Conservation (phyloP, 345 rosid genomes). For the Hibiscus tridactylites region DNA sequence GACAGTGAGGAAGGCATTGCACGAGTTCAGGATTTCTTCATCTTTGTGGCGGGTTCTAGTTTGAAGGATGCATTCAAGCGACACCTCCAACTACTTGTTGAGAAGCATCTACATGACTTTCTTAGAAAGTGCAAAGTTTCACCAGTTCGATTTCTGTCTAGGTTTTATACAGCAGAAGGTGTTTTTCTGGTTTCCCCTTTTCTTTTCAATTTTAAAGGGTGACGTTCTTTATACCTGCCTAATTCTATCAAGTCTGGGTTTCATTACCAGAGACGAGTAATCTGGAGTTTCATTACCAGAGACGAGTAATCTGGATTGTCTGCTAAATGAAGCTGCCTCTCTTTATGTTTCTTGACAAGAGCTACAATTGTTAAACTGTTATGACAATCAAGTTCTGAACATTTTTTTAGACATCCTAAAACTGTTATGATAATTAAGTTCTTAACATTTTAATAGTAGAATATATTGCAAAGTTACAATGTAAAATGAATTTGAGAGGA, state of each 20-base stretch:
- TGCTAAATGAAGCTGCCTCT: neutral
- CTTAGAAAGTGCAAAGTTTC: constrained; percentile 54
- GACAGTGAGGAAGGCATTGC: constrained; percentile 31
- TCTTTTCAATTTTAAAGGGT: neutral
- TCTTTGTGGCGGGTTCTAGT: constrained; percentile 51
- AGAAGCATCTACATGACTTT: constrained; percentile 53
- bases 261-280: neutral
- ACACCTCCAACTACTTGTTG: constrained; percentile 28
- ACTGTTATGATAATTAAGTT: neutral
- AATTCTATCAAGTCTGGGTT: neutral
- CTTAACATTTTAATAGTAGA: neutral
- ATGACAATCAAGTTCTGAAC: neutral
- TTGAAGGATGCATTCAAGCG: constrained; percentile 50
- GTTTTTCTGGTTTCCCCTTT: neutral
- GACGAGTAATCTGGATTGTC: neutral
- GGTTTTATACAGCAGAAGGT: constrained; percentile 71
- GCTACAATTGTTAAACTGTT: neutral
- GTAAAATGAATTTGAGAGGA: neutral
- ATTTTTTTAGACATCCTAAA: neutral
- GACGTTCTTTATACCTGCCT: neutral
- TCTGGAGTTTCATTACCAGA: neutral
- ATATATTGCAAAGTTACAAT: neutral
- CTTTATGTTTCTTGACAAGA: neutral
- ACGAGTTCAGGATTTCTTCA: constrained; percentile 46
- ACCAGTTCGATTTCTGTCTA: constrained; percentile 53